Conservation (phyloP, 2,329 filamentous ascomycete genomes). For the Apiospora phragmitis region DNA sequence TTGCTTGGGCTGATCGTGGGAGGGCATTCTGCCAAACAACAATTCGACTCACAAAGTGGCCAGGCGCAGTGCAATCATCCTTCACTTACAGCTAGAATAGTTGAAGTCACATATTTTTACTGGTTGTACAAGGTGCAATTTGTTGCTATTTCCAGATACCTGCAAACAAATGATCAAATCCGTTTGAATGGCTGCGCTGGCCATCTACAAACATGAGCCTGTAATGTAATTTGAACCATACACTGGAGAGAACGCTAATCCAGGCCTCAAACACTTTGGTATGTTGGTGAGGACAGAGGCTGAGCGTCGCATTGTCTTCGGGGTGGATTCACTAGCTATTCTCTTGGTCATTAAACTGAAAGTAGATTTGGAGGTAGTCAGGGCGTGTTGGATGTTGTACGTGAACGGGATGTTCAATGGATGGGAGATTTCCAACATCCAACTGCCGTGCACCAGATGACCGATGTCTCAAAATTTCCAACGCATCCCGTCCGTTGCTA, state of each 20-base stretch:
- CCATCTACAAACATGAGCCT: background rate
- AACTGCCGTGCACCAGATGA: constrained; percentile 1
- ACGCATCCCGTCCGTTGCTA: background rate
- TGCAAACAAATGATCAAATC: background rate
- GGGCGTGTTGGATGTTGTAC: background rate
- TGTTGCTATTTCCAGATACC: background rate
- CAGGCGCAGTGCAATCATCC: background rate
- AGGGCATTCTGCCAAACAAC: background rate
- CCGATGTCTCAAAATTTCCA: background rate
- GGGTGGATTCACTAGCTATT: too few species aligned
- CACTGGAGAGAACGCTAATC: too few species aligned
- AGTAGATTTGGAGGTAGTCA: background rate
- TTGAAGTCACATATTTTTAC: background rate
- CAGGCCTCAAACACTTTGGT: too few species aligned
- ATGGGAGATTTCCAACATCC: background rate
- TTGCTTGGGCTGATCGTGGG: background rate
- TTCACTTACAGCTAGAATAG: background rate
- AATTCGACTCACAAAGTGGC: background rate
- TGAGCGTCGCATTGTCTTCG: too few species aligned
- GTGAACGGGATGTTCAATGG: background rate
- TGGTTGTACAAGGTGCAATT: too few species aligned
- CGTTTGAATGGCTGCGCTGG: background rate
- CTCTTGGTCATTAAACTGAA: too few species aligned
- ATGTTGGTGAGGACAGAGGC: too few species aligned
- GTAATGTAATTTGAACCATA: background rate